Base-by-base conservation (phyloP, 306 rosid genomes). In the Castanea crenata region DNA sequence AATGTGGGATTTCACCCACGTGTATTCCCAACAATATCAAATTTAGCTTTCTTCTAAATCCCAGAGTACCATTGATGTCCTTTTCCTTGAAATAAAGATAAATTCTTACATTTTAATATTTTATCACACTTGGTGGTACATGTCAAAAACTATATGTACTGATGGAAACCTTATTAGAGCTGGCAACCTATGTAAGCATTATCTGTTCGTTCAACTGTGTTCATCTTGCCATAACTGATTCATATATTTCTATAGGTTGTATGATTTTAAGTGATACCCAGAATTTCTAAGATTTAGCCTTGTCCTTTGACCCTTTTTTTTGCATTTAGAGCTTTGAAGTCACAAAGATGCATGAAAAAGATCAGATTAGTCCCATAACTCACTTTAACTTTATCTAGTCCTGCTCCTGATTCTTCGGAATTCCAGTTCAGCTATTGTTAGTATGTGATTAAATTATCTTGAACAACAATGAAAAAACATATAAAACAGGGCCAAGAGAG, bases 61-160 rank as follows among this genome's bases (percentile, higher is more conserved):
- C 58, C 10, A 54, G 21, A 65, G 38, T 79, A 82, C 68, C 72
- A 57, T 34, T 57, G 34, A 64, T 79, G 5, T 52, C 31, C 32
- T 68, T 76, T 9, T 23, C 55, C 35, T 65, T 73, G 56, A 65
- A 73, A 5, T 57, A 46, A 23, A 44, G 75, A 6, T 31, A 29
- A 64, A 29, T 62, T 35, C 70, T 6, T 64, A 31, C 70, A 31
- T 32, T 64, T 31, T 1, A 38, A 31, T 46, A 64, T 32, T 64
- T 31, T 1, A 38, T 31, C 4, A 35, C n/a, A 34, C 9, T 34
- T 67, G 27, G 6, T 18, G 52, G 13, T 19, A 10, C 10, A 35
- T 19, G 11, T 6, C 20, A 68, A 68, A 14, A 35, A 8, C 18
- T 23, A 35, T 68, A 68, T 32, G 12, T 10, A 19, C 25, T 18